Evolutionary conservation across 345 rosid genomes (phyloP).

Genomic region (Lepidium africanum): DNA sequence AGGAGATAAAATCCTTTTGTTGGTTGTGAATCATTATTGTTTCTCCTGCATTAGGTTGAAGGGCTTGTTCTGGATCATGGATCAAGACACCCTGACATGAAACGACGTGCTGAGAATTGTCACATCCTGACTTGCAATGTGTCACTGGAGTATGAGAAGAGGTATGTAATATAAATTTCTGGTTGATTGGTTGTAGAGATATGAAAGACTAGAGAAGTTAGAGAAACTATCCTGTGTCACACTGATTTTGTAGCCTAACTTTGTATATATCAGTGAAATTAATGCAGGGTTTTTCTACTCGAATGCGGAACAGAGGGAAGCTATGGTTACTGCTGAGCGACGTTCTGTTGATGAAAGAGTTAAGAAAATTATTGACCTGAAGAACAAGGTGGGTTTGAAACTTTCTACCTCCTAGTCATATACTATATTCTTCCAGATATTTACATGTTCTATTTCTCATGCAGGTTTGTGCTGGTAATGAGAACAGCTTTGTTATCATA

Average conservation of each 20-base stretch:
- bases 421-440: neutral
- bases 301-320: constrained; percentile 95
- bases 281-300: constrained; percentile 99
- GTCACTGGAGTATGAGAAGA: constrained; percentile 92
- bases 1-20: neutral
- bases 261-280: constrained; percentile 59
- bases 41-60: constrained; percentile 53
- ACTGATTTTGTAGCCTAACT: constrained; percentile 28
- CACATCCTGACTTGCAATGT: constrained; percentile 91
- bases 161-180: constrained; percentile 32
- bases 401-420: neutral
- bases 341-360: constrained; percentile 87
- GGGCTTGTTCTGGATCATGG: constrained; percentile 99
- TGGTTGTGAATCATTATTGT: neutral
- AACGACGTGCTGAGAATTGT: constrained; percentile 92
- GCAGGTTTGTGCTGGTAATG: constrained; percentile 87
- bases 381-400: constrained; percentile 53
- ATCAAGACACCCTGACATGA: constrained; percentile 99
- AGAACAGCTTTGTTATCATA: constrained; percentile 69
- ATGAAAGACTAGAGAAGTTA: neutral
- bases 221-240: neutral
- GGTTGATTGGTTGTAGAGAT: neutral
- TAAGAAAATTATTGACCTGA: constrained; percentile 72
- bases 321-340: constrained; percentile 95
- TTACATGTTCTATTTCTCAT: constrained; percentile 10